These are phyloP conservation scores for Galeopsis tetrahit DNA, from an alignment of 257 asterid species.

Conservation along the genomic window DNA sequence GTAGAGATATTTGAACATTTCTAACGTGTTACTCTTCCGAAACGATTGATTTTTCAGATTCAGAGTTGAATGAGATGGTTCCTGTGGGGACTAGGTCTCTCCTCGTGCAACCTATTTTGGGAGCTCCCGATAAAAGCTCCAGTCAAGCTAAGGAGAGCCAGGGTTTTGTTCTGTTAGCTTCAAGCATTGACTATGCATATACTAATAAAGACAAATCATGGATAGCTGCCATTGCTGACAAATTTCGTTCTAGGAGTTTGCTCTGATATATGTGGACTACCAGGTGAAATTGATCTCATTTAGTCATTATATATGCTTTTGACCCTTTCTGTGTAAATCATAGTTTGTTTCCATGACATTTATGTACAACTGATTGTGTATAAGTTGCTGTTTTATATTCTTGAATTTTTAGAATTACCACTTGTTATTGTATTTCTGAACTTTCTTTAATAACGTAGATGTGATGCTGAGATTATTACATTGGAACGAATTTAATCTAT, in stretches of 20 bases:
- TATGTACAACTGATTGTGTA: background rate
- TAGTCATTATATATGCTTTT: conserved; percentile 17
- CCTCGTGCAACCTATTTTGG: conserved; percentile 70
- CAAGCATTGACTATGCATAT: conserved; percentile 69
- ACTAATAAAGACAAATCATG: conserved; percentile 70
- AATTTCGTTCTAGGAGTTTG: conserved; percentile 53
- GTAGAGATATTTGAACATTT: conserved; percentile 11
- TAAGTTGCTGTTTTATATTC: conserved; percentile 23
- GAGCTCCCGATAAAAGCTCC: conserved; percentile 35
- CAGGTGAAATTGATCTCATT: conserved; percentile 23
- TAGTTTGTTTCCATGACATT: conserved; percentile 1
- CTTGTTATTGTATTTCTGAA: conserved; percentile 1
- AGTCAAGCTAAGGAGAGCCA: conserved; percentile 38
- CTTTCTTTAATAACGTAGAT: background rate
- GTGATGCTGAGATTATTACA: conserved; percentile 3
- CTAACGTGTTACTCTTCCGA: conserved; percentile 18
- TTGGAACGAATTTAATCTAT: background rate
- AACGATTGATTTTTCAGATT: conserved; percentile 41
- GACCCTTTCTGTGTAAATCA: background rate
- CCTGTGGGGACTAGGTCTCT: conserved; percentile 73
- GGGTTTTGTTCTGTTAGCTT: conserved; percentile 81
- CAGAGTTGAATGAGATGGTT: conserved; percentile 66
- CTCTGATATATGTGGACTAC: conserved; percentile 26
- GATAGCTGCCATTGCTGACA: conserved; percentile 77
- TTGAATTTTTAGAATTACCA: conserved; percentile 3